These are phyloP conservation scores for Odontarrhena argentea DNA, from an alignment of 345 rosid species.

Conservation along the genomic window DNA sequence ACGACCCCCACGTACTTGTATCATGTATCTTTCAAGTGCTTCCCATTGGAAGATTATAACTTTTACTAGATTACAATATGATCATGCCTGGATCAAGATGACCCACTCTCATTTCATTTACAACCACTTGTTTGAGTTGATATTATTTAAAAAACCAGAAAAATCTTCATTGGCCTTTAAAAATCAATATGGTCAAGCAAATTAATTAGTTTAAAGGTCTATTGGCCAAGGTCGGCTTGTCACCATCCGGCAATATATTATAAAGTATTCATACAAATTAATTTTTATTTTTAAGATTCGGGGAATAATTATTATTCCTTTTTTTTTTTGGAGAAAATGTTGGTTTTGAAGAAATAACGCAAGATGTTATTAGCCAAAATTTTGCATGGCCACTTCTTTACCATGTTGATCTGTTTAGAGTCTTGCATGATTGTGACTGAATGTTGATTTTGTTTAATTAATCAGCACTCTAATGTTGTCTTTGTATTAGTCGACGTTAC, in stretches of 20 bases:
- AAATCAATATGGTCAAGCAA: neutral
- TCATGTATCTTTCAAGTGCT: neutral
- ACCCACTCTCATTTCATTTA: neutral
- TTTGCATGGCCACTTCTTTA: no score
- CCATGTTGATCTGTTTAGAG: no score
- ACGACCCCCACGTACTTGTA: slow-evolving; percentile 5
- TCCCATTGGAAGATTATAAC: neutral
- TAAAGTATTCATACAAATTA: no score
- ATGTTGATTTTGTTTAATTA: no score
- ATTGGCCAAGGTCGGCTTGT: slow-evolving; percentile 14
- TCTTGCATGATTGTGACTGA: no score
- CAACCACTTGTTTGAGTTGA: neutral
- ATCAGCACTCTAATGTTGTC: no score
- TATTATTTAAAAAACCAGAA: neutral
- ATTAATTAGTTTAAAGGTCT: neutral
- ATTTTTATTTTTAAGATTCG: no score
- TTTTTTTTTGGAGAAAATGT: no score
- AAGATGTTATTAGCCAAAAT: no score
- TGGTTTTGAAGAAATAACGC: no score
- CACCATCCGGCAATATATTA: neutral
- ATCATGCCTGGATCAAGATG: neutral
- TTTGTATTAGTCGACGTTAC: no score
- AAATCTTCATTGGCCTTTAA: neutral
- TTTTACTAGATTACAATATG: slow-evolving; percentile 12
- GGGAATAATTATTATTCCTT: no score